A percentile compares a stretch with the other conserved stretches of the same genome.
phyloP scores from a whole-genome alignment of 352 stramenopile species.

The Globisporangium abappressorium region DNA sequence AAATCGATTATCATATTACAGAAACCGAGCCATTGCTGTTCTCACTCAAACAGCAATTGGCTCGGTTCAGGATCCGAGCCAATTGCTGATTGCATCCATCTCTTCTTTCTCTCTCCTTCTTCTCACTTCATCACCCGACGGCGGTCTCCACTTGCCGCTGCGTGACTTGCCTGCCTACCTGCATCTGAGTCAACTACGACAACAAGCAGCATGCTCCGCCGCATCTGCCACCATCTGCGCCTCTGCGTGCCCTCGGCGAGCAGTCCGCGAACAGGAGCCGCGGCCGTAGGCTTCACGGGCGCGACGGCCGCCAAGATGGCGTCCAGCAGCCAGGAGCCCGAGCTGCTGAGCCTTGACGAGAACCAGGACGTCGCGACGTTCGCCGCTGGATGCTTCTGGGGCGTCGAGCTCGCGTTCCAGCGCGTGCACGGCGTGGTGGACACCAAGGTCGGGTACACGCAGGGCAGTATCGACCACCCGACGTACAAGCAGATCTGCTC shows the following conservation, averaged over 20 bases:
- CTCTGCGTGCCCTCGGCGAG: conserved; percentile 6
- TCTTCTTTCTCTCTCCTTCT: too few species aligned
- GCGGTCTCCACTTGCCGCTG: background rate
- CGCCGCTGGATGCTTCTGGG: conserved; percentile 97
- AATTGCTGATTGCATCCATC: too few species aligned
- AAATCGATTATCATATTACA: too few species aligned
- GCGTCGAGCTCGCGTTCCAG: conserved; percentile 96
- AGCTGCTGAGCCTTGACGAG: conserved; percentile 4
- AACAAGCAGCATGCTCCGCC: conserved; percentile 13
- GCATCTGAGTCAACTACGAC: background rate
- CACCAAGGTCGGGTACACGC: conserved; percentile 90
- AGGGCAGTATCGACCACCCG: conserved; percentile 77
- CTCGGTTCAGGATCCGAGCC: too few species aligned
- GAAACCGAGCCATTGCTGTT: too few species aligned
- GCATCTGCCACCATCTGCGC: conserved; percentile 15
- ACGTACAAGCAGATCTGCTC: conserved; percentile 96
- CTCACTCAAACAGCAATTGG: too few species aligned
- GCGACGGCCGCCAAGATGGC: conserved; percentile 9
- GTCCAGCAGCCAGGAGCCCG: conserved; percentile 3
- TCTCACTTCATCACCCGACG: too few species aligned
- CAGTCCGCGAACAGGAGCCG: background rate
- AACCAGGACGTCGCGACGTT: conserved; percentile 88
- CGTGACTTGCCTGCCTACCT: background rate
- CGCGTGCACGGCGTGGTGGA: conserved; percentile 92
- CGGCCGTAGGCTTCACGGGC: background rate